Base-by-base conservation (phyloP, 2,329 filamentous ascomycete species). In the Fusarium domesticum region DNA sequence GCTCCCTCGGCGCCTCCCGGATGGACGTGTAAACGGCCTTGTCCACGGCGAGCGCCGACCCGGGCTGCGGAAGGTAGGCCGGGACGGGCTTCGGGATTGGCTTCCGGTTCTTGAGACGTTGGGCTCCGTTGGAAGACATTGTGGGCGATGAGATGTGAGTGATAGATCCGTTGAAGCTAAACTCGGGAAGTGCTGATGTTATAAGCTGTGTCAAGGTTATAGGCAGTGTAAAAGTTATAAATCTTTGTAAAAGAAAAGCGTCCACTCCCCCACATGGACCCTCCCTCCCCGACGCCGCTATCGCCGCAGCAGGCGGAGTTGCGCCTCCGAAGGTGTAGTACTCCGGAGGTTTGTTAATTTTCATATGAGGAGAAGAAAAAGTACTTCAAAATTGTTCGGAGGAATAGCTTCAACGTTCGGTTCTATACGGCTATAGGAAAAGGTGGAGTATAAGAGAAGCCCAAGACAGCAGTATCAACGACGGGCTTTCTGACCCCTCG, bases 11-110 rank as follows among this genome's bases (percentile, higher is more conserved):
- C 0, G 73, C 71, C 4, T 63, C 48, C 30, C 82, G 78, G 16
- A 92, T 78, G 2, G 79, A 73, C 4, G 81, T 74, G 68, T 93
- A 88, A 6, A 72, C 50, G 3, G 54, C 45, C 39, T 64, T 65
- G 54, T 78, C 67, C 8, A 77, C 71, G 0, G 64, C 66, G 17
- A 75, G 57, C 2, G 70, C 68, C 3, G 72, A 74, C 5, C 69
- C 71, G 6, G 65, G 63, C 3, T 58, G 64, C 7, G 73, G 65
- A 3, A 75, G 68, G 43, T 76, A 76, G 6, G 75, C 75, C 31
- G 75, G 75, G 25, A 70, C 69, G 10, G 74, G 74, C 52, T 68
- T 70, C 25, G 73, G 71, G 43, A 76, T 66, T 10, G 69, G 68
- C 46, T 70, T 68, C 30, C 72, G 67, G 52, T 68, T 67, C 48